Evolutionary conservation across 192 early-diverging fungal species (phyloP).

Genomic region (Podila epigama): DNA sequence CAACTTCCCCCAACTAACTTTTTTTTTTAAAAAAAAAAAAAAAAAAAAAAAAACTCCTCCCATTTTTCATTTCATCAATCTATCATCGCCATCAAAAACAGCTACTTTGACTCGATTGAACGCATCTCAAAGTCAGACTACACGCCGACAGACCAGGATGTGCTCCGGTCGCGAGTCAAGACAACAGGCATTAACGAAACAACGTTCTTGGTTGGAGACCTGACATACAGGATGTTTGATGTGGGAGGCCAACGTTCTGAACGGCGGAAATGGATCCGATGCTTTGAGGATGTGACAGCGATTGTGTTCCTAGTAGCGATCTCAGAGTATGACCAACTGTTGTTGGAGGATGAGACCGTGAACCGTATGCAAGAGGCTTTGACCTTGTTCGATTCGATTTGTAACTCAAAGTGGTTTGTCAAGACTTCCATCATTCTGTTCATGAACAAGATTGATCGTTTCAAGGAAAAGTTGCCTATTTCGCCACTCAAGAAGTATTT

Average conservation of each 20-base stretch:
- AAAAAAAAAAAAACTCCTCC: no score
- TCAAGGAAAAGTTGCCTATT: slow-evolving; percentile 85
- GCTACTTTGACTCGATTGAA: slow-evolving; percentile 94
- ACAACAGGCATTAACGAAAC: slow-evolving; percentile 97
- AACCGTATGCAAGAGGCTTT: slow-evolving; percentile 97
- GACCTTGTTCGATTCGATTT: slow-evolving; percentile 97
- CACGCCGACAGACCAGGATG: slow-evolving; percentile 93
- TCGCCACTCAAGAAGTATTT: slow-evolving; percentile 91
- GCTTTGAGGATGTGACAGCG: slow-evolving; percentile 96
- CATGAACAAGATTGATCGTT: slow-evolving; percentile 98
- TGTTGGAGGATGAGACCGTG: slow-evolving; percentile 95
- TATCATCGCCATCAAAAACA: slow-evolving; percentile 19
- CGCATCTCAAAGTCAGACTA: slow-evolving; percentile 86
- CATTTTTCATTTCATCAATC: background rate
- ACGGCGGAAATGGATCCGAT: slow-evolving; percentile 99
- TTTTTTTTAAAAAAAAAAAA: no score
- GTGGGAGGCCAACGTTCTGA: slow-evolving; percentile 98
- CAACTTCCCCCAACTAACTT: no score
- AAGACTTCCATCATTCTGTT: slow-evolving; percentile 98
- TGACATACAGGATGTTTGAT: slow-evolving; percentile 96
- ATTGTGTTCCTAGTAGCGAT: slow-evolving; percentile 97
- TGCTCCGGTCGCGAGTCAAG: slow-evolving; percentile 95
- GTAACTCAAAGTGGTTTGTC: slow-evolving; percentile 96
- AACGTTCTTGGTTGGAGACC: slow-evolving; percentile 86
- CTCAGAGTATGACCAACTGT: slow-evolving; percentile 94